Evolutionary conservation across 169 alveolate species (phyloP), one percentile per base, ranked within the genome.

Genomic region (Plasmodium relictum): DNA sequence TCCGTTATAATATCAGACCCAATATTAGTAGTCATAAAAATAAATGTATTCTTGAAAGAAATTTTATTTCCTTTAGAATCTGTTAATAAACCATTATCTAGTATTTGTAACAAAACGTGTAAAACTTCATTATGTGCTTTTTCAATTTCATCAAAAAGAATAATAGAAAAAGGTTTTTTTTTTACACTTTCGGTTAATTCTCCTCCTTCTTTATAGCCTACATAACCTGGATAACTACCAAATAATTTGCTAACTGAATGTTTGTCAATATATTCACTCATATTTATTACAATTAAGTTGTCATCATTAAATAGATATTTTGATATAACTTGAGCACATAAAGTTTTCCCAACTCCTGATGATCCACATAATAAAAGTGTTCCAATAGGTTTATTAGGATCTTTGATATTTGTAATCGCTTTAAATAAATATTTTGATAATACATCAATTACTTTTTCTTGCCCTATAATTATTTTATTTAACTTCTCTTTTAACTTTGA

Each of bases 221-320:
- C 94, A 89, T 96, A 96, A 0, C 98, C 98, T 0, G 98, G 98
- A 16, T 97, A 98, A 18, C 97, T 96, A 9, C 98, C 98, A 18
- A 96, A 74, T n/a, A 97, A 92, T 71, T 96, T 88, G 45, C 97
- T 93, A 16, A 97, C 96, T 58, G 96, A 93, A 91, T 97, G 98
- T 42, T 95, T 95, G 65, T 97, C 98, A 90, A 92, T 96, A 89
- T 95, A 97, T 74, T 97, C 98, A 22, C 96, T 93, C 98, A 97
- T 97, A 88, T 97, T 97, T n/a, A 96, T 92, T 39, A 96, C 96
- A 20, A 96, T 93, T 89, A 94, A 61, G 61, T 90, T 93, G 48
- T 92, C 94, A 48, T 89, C 90, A 41, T 95, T 71, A 71, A 96
- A 96, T 85, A 95, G 68, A 74, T 92, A 93, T 26, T 94, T 94